Evolutionary conservation across 768 basidiomycete genomes (phyloP).

Genomic region (Leccinum uliginosum): DNA sequence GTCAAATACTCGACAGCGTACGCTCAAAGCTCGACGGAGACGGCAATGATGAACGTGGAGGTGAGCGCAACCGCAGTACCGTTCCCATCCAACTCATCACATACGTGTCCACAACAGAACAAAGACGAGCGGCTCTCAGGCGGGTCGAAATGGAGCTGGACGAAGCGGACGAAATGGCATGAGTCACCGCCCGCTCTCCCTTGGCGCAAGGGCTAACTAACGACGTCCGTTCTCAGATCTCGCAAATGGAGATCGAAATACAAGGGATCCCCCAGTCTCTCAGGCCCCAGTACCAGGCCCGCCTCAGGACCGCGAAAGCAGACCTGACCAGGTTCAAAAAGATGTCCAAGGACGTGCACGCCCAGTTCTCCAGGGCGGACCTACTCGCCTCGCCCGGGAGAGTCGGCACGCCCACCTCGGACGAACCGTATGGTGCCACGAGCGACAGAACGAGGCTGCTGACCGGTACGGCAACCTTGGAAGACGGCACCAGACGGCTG

Average conservation of each 20-base stretch:
- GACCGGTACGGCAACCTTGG: conserved; percentile 69
- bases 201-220: neutral
- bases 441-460: conserved; percentile 79
- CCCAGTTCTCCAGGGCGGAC: conserved; percentile 68
- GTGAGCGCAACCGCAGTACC: conserved; percentile 37
- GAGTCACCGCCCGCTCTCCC: conserved; percentile 16
- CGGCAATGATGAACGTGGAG: conserved; percentile 61
- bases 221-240: conserved; percentile 52
- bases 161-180: conserved; percentile 95
- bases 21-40: conserved; percentile 73
- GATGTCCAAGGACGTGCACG: conserved; percentile 66
- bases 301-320: conserved; percentile 70
- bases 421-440: conserved; percentile 72
- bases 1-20: conserved; percentile 73
- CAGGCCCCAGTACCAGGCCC: conserved; percentile 68
- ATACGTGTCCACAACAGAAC: conserved; percentile 46
- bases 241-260: conserved; percentile 99
- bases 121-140: conserved; percentile 73
- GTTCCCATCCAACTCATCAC: conserved; percentile 1
- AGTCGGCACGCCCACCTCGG: conserved; percentile 44
- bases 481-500: conserved; percentile 80
- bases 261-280: conserved; percentile 89
- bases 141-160: conserved; percentile 94
- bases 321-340: conserved; percentile 80
- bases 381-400: conserved; percentile 56